Evolutionary conservation across 345 rosid species (phyloP).

Genomic region (Salix koriyanagi): DNA sequence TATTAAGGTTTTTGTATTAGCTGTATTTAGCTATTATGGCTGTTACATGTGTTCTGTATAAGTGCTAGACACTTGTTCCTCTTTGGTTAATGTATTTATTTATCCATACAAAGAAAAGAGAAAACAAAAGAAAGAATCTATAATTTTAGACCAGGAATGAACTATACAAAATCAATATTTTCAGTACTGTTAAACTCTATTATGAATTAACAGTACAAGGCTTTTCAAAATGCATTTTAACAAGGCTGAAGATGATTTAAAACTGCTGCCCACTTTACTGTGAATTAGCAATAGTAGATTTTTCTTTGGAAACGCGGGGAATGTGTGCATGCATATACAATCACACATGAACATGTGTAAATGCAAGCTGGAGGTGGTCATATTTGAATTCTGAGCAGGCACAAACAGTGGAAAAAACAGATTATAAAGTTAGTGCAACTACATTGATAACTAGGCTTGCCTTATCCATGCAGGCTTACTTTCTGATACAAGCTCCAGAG

Average conservation of each 20-base stretch:
- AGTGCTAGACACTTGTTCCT: background rate
- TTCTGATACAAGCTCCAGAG: slow-evolving; percentile 64
- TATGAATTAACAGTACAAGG: background rate
- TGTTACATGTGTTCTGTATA: background rate
- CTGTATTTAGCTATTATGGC: background rate
- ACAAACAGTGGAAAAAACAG: background rate
- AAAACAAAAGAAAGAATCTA: background rate
- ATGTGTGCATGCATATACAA: background rate
- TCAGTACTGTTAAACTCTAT: background rate
- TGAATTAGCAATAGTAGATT: background rate
- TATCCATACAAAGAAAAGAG: background rate
- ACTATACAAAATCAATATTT: background rate
- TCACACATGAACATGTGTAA: background rate
- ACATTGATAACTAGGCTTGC: background rate
- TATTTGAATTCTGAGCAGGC: background rate
- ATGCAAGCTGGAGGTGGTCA: background rate
- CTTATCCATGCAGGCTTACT: slow-evolving; percentile 43
- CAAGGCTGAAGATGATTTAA: background rate
- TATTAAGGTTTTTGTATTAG: background rate
- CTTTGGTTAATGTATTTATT: background rate
- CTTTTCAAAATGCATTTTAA: background rate
- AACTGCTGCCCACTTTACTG: background rate
- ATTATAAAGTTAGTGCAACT: background rate
- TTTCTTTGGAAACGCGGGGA: background rate
- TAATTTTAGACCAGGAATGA: background rate